phyloP scores from a whole-genome alignment of 2,329 filamentous ascomycete species.

The Xylaria multiplex region DNA sequence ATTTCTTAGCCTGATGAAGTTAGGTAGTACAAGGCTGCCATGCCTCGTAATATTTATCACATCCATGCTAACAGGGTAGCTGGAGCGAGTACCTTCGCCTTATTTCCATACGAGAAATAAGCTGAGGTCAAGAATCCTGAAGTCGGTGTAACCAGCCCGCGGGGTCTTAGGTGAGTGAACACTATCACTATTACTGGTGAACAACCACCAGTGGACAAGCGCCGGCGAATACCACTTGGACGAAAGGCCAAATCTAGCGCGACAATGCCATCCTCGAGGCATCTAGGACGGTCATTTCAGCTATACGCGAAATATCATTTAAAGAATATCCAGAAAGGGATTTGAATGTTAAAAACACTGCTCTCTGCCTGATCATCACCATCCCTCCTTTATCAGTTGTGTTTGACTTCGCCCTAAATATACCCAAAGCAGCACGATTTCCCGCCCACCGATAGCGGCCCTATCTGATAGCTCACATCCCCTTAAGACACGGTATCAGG shows the following conservation, averaged over 20 bases:
- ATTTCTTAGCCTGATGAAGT: no score
- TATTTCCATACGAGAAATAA: slow-evolving; percentile 17
- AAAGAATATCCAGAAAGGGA: neutral
- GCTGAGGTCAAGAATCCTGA: slow-evolving; percentile 11
- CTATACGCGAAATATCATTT: neutral
- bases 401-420: neutral
- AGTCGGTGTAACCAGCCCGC: slow-evolving; percentile 7
- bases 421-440: no score
- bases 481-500: no score
- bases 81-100: neutral
- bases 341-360: slow-evolving; percentile 1
- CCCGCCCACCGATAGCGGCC: neutral
- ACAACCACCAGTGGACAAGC: no score
- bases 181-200: neutral
- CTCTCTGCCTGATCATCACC: neutral
- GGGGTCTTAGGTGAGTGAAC: slow-evolving; percentile 5
- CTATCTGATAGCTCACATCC: neutral
- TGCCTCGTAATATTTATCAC: neutral
- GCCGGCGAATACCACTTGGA: neutral
- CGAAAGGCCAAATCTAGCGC: neutral
- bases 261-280: neutral
- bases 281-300: neutral
- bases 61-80: neutral
- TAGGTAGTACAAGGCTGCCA: neutral
- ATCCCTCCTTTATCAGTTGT: neutral